Conservation (phyloP, 257 asterid species). For the Jaltomata sinuosa region DNA sequence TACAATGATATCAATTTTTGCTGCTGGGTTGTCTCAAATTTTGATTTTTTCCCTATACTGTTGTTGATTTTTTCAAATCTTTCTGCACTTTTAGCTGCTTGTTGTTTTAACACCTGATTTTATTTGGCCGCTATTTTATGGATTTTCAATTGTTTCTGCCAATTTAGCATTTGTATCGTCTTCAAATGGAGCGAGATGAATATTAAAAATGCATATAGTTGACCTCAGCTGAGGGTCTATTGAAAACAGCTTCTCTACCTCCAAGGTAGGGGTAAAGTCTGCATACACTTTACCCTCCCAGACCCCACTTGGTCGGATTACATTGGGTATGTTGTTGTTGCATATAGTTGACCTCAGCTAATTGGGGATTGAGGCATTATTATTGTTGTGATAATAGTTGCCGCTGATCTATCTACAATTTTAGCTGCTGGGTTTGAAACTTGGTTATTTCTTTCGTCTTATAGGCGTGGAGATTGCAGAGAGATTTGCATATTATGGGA, state of each 20-base stretch:
- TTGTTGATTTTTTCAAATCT: background rate
- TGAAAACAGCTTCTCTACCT: too few species aligned
- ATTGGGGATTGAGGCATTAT: background rate
- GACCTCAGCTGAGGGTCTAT: background rate
- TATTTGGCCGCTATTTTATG: background rate
- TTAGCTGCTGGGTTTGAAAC: background rate
- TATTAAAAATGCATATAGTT: background rate
- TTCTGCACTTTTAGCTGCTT: background rate
- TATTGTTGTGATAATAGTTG: background rate
- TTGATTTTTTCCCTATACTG: background rate
- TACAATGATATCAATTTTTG: background rate
- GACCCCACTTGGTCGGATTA: too few species aligned
- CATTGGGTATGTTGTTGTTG: too few species aligned
- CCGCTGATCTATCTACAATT: background rate
- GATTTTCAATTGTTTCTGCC: background rate
- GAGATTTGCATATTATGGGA: slow-evolving; percentile 29
- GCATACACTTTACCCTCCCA: too few species aligned
- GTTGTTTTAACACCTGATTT: background rate
- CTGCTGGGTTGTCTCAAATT: background rate
- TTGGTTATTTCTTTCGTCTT: background rate
- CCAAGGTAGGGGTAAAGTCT: too few species aligned
- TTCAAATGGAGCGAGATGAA: background rate
- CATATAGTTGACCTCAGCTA: background rate
- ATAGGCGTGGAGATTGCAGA: slow-evolving; percentile 36
- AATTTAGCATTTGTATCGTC: background rate